Conservation (phyloP, 768 basidiomycete genomes). For the Xerocomus spinulosus region DNA sequence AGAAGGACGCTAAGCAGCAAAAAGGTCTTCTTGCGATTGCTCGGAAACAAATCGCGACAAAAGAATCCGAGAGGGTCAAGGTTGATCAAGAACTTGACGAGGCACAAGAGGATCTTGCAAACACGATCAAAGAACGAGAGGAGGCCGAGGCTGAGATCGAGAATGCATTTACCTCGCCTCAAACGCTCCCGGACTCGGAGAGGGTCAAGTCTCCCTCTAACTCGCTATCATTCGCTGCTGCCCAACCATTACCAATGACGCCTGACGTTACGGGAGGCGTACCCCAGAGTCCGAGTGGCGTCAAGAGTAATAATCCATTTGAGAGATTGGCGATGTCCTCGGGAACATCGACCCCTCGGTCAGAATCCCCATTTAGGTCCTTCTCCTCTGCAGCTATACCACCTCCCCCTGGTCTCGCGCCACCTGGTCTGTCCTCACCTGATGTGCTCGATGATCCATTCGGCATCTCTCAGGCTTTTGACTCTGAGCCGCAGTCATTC, state of each 20-base stretch:
- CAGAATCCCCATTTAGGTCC: slow-evolving; percentile 59
- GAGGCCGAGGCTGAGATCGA: slow-evolving; percentile 50
- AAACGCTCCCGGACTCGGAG: slow-evolving; percentile 19
- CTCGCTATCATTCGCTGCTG: slow-evolving; percentile 55
- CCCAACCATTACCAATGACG: slow-evolving; percentile 68
- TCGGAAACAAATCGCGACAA: slow-evolving; percentile 84
- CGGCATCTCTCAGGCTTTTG: slow-evolving; percentile 38
- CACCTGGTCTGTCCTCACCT: slow-evolving; percentile 10
- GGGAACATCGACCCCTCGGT: slow-evolving; percentile 38
- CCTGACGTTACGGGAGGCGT: slow-evolving; percentile 50
- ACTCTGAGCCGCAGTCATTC: slow-evolving; percentile 5
- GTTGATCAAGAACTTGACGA: slow-evolving; percentile 70
- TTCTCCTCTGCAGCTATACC: slow-evolving; percentile 39
- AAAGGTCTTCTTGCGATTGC: slow-evolving; percentile 93
- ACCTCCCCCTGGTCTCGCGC: slow-evolving; percentile 30
- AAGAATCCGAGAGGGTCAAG: slow-evolving; percentile 73
- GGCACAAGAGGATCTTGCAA: slow-evolving; percentile 49
- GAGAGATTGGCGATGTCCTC: slow-evolving; percentile 58
- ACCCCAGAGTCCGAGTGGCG: slow-evolving; percentile 40
- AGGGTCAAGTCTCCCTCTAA: slow-evolving; percentile 41
- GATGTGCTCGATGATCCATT: slow-evolving; percentile 46
- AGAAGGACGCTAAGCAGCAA: slow-evolving; percentile 94
- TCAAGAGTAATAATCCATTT: slow-evolving; percentile 91
- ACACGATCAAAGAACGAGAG: slow-evolving; percentile 51
- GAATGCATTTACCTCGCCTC: slow-evolving; percentile 15